These are phyloP conservation scores for Neonectria punicea DNA, from an alignment of 2,329 filamentous ascomycete species.

Conservation along the genomic window DNA sequence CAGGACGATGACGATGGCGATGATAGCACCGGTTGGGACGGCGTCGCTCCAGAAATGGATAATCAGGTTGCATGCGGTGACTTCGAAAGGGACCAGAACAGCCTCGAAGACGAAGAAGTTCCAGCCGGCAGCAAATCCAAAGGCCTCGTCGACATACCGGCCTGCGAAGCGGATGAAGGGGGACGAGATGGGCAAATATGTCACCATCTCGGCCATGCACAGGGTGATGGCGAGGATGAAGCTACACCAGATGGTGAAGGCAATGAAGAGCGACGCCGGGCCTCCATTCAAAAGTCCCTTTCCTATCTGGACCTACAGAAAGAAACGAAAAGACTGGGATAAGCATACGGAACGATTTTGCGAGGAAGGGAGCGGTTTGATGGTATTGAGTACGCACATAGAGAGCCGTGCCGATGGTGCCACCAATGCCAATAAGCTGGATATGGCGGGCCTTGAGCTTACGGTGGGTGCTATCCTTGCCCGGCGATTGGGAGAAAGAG, in stretches of 20 bases:
- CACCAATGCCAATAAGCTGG: conserved; percentile 71
- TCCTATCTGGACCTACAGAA: conserved; percentile 63
- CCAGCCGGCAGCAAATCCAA: conserved; percentile 78
- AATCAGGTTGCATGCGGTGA: conserved; percentile 72
- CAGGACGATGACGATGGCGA: conserved; percentile 61
- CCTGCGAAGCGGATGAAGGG: conserved; percentile 83
- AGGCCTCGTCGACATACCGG: conserved; percentile 78
- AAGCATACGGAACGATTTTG: conserved; percentile 19
- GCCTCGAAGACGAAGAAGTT: conserved; percentile 80
- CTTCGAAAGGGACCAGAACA: conserved; percentile 73
- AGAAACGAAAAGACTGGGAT: conserved; percentile 29
- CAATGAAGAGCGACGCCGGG: conserved; percentile 67
- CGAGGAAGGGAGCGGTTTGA: not conserved
- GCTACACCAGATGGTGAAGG: conserved; percentile 70
- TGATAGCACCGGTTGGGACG: conserved; percentile 69
- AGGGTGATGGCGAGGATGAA: conserved; percentile 70
- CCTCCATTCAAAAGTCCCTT: conserved; percentile 67
- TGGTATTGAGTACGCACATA: conserved; percentile 53
- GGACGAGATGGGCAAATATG: conserved; percentile 79
- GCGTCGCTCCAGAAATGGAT: conserved; percentile 71
- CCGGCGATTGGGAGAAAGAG: conserved; percentile 1
- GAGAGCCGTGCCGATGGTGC: conserved; percentile 71
- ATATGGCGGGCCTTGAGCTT: conserved; percentile 67
- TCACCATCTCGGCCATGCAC: conserved; percentile 79
- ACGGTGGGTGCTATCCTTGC: conserved; percentile 55